phyloP scores from a whole-genome alignment of 345 rosid species.

The Heritiera fomes region DNA sequence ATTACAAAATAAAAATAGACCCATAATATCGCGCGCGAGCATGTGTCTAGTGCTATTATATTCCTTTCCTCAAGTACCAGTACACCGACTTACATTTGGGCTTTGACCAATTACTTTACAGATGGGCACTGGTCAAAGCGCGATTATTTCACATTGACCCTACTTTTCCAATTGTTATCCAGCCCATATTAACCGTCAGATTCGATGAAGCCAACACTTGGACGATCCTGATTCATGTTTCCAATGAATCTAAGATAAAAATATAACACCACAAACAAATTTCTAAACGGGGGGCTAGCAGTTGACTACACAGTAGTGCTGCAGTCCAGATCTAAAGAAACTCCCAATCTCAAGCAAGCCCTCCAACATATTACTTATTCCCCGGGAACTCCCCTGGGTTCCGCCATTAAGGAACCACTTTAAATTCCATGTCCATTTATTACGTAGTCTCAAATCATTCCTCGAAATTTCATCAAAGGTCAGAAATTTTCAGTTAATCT shows the following conservation, averaged over 20 bases:
- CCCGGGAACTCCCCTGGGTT: slow-evolving; percentile 4
- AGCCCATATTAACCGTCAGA: not conserved
- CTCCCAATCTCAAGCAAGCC: not conserved
- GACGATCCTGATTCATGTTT: not conserved
- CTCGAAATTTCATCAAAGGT: slow-evolving; percentile 7
- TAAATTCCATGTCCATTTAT: not conserved
- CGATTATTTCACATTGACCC: too few relatives aligned
- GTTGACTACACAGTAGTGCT: not conserved
- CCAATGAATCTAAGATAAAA: not conserved
- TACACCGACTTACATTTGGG: not conserved
- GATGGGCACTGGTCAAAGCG: too few relatives aligned
- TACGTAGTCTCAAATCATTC: not conserved
- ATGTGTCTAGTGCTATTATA: too few relatives aligned
- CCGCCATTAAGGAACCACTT: slow-evolving; percentile 22
- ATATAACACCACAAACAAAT: not conserved
- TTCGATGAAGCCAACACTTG: not conserved
- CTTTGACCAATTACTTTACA: not conserved
- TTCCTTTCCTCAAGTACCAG: too few relatives aligned
- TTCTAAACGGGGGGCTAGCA: not conserved
- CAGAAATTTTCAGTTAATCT: not conserved
- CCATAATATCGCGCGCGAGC: too few relatives aligned
- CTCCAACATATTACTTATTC: not conserved
- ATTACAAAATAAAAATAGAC: too few relatives aligned
- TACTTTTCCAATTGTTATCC: too few relatives aligned
- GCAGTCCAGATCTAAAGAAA: not conserved